Base-by-base conservation (phyloP, 306 rosid species). In the Corylus heterophylla region DNA sequence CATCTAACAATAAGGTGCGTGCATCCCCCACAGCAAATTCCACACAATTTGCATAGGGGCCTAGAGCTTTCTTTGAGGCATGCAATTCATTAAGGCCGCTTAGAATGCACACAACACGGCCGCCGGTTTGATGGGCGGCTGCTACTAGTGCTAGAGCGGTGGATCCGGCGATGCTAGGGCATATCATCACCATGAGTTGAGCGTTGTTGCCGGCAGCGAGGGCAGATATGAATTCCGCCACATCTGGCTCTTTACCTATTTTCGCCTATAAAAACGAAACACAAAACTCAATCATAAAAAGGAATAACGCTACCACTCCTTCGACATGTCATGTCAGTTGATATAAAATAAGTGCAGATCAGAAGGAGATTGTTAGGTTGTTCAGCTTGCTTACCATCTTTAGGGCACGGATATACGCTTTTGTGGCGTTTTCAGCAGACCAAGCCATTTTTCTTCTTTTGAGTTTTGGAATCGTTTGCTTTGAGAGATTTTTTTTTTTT, bases 351-450 rank as follows among this genome's bases (percentile, higher is more conserved):
- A 18, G 51, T 20, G 54, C 18, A 3, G 12, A 45, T 1, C 7
- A 48, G 7, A 48, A 47, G 0, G 4, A 31, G 27, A 45, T 2
- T 11, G 18, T 7, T 22, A 0, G 11, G 17, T 27, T 1, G 2
- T 66, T 0, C 25, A 22, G 0, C 22, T 10, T 56, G 79, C 81
- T 77, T 80, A 88, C 89, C 87, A 84, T 85, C 78, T 78, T 86
- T 50, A 89, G 77, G 10, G 90, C 61, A 31, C 70, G 76, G 13
- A 89, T 84, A 80, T 86, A 89, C 47, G 92, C 92, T 78, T 63
- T 84, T 54, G 84, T 89, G 73, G 88, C 90, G 69, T 86, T 86
- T 71, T 89, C 92, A 78, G 84, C 69, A 8, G 90, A 89, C 92
- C 92, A 89, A 69, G 84, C 78, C 89, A 86, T 88, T 64, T 35